phyloP scores from a whole-genome alignment of 805 yeast species.

The Starmerella floris region DNA sequence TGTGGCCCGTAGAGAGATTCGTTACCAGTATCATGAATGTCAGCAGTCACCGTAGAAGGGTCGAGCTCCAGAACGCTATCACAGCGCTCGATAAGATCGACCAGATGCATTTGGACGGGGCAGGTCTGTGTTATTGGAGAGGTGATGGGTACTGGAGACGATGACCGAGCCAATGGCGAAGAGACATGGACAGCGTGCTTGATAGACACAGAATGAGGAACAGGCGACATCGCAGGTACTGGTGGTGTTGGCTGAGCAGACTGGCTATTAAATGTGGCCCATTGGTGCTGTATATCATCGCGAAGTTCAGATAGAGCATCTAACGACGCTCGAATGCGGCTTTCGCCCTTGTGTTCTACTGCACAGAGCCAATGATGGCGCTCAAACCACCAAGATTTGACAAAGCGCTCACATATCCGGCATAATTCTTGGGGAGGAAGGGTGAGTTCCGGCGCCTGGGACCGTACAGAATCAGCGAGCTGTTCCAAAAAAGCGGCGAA shows the following conservation, averaged over 20 bases:
- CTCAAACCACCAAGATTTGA: constrained; percentile 97
- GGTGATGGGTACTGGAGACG: background rate
- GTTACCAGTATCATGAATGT: background rate
- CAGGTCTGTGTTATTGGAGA: background rate
- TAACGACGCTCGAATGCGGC: constrained; percentile 59
- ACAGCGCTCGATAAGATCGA: constrained; percentile 6
- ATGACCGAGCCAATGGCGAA: constrained; percentile 20
- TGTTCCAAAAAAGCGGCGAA: constrained; percentile 59
- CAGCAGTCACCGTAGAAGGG: constrained; percentile 10
- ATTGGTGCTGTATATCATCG: constrained; percentile 30
- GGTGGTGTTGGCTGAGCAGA: background rate
- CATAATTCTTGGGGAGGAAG: constrained; percentile 75
- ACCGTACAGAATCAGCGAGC: constrained; percentile 49
- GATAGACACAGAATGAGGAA: background rate
- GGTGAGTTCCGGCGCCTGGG: constrained; percentile 46
- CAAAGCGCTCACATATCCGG: constrained; percentile 76
- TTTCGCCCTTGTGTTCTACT: constrained; percentile 70
- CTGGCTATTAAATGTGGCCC: background rate
- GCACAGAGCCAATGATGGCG: constrained; percentile 78
- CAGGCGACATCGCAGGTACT: background rate
- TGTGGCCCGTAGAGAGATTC: constrained; percentile 4
- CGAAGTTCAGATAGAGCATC: constrained; percentile 66
- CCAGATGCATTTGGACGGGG: background rate
- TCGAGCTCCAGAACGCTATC: constrained; percentile 20
- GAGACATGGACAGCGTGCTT: constrained; percentile 21